These are phyloP conservation scores for Lavandula angustifolia DNA, from an alignment of 257 asterid species.

Conservation along the genomic window DNA sequence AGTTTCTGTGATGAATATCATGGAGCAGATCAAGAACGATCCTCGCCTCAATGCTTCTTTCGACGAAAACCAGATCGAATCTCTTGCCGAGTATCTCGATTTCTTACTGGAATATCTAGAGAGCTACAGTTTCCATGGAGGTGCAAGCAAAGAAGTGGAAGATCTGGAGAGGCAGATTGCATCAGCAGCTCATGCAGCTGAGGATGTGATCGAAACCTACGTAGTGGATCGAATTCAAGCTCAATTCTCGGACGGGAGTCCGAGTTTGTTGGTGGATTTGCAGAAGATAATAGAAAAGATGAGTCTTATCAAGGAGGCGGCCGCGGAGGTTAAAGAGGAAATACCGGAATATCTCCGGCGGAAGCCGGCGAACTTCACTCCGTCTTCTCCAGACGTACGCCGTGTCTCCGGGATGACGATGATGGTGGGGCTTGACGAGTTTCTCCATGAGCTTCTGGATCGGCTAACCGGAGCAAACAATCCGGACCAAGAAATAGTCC, in stretches of 20 bases:
- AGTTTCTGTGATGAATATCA: background rate
- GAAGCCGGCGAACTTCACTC: background rate
- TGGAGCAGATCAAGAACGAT: background rate
- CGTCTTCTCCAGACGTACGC: background rate
- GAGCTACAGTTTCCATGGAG: background rate
- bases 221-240: background rate
- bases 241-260: background rate
- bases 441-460: no score
- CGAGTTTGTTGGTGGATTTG: background rate
- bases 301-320: background rate
- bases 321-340: background rate
- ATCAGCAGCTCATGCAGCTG: slow-evolving; percentile 3
- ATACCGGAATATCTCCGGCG: background rate
- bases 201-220: background rate
- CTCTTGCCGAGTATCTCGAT: background rate
- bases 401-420: background rate
- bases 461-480: no score
- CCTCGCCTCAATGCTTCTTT: background rate
- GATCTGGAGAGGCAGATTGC: background rate
- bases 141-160: no score
- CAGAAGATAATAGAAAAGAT: background rate
- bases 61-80: background rate
- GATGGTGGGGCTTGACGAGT: no score
- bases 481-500: no score
- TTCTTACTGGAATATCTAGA: background rate